Percentiles rank a stretch among this genome's conserved stretches.
Conservation (phyloP, 2,329 filamentous ascomycete species). For the Arachnomyces sp. region DNA sequence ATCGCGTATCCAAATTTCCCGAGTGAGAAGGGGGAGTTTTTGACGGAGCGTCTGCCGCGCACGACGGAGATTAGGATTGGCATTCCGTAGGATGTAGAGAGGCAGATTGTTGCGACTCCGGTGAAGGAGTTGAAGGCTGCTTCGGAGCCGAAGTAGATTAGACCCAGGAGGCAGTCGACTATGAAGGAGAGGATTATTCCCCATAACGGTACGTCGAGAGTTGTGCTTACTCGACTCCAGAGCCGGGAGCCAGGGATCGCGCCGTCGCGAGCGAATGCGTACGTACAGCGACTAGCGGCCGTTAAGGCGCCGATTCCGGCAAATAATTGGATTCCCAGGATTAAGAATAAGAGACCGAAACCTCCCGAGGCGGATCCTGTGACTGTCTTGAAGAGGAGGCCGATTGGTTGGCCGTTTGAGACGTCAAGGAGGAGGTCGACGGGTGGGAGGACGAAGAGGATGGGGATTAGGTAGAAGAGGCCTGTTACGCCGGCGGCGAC, state of each 20-base stretch:
- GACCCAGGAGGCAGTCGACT: conserved; percentile 63
- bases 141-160: conserved; percentile 71
- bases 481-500: conserved; percentile 60
- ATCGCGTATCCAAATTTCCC: conserved; percentile 61
- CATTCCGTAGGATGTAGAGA: conserved; percentile 66
- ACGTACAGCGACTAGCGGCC: conserved; percentile 65
- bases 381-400: conserved; percentile 65
- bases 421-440: conserved; percentile 57
- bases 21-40: conserved; percentile 59
- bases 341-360: conserved; percentile 66
- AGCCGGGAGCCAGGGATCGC: conserved; percentile 63
- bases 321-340: conserved; percentile 70
- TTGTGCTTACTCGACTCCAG: conserved; percentile 59
- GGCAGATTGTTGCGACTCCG: conserved; percentile 70
- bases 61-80: conserved; percentile 66
- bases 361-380: conserved; percentile 66
- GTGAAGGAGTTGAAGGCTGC: conserved; percentile 76
- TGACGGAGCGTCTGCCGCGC: conserved; percentile 58
- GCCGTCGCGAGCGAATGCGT: conserved; percentile 67
- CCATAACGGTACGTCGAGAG: conserved; percentile 62
- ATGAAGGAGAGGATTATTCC: conserved; percentile 60
- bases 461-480: conserved; percentile 60
- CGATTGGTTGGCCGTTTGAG: conserved; percentile 68
- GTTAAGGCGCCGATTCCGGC: conserved; percentile 69
- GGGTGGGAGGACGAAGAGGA: conserved; percentile 68